Percentiles rank a stretch among this genome's conserved stretches.
phyloP scores from a whole-genome alignment of 2,329 filamentous ascomycete genomes.

The Aureobasidium sp. region DNA sequence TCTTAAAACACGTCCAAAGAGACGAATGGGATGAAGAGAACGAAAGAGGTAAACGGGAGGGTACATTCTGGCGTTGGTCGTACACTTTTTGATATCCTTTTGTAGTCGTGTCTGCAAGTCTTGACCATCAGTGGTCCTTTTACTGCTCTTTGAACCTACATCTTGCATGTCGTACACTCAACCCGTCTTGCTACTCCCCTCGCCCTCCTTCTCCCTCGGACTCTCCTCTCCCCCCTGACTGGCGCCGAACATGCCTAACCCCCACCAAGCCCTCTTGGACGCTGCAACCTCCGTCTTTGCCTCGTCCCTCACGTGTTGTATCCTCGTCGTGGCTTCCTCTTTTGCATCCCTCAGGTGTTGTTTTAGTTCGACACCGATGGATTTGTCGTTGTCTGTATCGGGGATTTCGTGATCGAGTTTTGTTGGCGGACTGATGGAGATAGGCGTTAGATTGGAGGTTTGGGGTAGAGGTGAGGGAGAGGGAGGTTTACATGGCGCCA shows the following conservation, averaged over 20 bases:
- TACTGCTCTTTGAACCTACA: too few species aligned
- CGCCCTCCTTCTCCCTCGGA: constrained; percentile 5
- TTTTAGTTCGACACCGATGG: constrained; percentile 7
- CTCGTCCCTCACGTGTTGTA: constrained; percentile 1
- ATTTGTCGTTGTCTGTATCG: constrained; percentile 7
- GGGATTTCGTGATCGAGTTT: constrained; percentile 14
- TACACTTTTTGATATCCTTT: constrained; percentile 2
- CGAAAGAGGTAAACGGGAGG: neutral
- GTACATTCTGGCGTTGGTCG: neutral
- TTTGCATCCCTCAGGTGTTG: neutral
- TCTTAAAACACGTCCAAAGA: constrained; percentile 37
- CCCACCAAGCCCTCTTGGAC: constrained; percentile 14
- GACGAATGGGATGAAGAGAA: neutral
- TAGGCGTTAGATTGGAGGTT: neutral
- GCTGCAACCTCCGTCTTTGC: constrained; percentile 10
- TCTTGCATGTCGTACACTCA: neutral
- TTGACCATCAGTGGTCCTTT: too few species aligned
- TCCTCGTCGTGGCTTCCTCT: neutral
- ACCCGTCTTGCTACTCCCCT: neutral
- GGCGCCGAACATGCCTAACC: constrained; percentile 8
- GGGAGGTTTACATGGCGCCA: neutral
- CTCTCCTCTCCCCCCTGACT: constrained; percentile 12
- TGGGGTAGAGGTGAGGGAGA: neutral
- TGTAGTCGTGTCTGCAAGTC: too few species aligned
- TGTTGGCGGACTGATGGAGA: neutral